Evolutionary conservation across 139 green algal genomes (phyloP).

Genomic region (Chlorella sp.): DNA sequence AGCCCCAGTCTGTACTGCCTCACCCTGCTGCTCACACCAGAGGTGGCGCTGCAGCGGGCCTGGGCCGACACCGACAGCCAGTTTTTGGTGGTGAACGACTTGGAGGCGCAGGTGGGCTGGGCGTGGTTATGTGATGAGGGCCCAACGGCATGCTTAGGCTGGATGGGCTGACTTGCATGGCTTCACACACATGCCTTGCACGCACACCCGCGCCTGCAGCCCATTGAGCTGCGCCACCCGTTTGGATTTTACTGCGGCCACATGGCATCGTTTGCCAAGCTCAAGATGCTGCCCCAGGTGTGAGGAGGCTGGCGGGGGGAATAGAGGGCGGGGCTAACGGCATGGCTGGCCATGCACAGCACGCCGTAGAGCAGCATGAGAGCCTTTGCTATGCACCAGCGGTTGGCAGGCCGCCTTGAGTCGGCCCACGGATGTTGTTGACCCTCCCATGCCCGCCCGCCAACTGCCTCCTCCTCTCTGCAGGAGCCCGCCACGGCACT

Average conservation of each 20-base stretch:
- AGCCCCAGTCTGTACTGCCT: constrained; percentile 41
- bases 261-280: constrained; percentile 43
- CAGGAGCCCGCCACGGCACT: constrained; percentile 4
- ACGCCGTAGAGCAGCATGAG: background rate
- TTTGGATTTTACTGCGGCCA: constrained; percentile 64
- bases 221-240: constrained; percentile 63
- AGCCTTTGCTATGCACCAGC: background rate
- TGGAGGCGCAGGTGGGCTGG: constrained; percentile 35
- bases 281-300: constrained; percentile 39
- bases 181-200: background rate
- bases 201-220: background rate
- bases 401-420: background rate
- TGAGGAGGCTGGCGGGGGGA: background rate
- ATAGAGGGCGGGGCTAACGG: background rate
- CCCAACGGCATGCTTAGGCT: too few species aligned
- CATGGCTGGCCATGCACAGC: background rate
- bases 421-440: background rate
- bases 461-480: background rate
- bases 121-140: background rate
- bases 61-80: constrained; percentile 65
- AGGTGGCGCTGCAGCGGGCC: constrained; percentile 44
- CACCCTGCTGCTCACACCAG: constrained; percentile 53
- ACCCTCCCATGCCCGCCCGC: background rate
- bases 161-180: too few species aligned
- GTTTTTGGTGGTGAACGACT: constrained; percentile 57